Conservation (phyloP, 345 rosid genomes). For the Eutrema japonicum region DNA sequence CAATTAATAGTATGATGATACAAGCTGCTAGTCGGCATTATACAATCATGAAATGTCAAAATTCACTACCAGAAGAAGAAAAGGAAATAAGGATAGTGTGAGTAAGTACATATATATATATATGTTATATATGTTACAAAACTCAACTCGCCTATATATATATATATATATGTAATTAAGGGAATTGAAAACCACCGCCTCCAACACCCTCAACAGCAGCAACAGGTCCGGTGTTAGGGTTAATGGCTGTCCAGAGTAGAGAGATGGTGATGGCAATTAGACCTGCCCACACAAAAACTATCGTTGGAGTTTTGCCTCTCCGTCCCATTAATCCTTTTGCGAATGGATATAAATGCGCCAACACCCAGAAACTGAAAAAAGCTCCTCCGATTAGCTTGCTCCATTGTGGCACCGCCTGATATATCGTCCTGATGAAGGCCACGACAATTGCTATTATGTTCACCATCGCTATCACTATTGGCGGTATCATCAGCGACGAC, state of each 20-base stretch:
- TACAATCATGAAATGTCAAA: slow-evolving; percentile 13
- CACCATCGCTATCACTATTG: slow-evolving; percentile 87
- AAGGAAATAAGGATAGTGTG: not conserved
- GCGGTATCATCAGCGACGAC: slow-evolving; percentile 89
- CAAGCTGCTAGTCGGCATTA: slow-evolving; percentile 5
- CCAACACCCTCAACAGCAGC: slow-evolving; percentile 37
- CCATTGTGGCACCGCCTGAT: slow-evolving; percentile 70
- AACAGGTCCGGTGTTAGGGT: slow-evolving; percentile 48
- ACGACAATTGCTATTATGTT: slow-evolving; percentile 74
- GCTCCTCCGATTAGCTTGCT: slow-evolving; percentile 91
- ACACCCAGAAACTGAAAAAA: slow-evolving; percentile 93
- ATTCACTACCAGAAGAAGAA: not conserved
- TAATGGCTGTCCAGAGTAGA: slow-evolving; percentile 76
- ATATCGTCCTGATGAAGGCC: slow-evolving; percentile 73
- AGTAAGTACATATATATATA: not conserved
- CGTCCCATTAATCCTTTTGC: slow-evolving; percentile 98
- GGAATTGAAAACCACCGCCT: slow-evolving; percentile 67
- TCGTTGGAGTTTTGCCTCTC: slow-evolving; percentile 89
- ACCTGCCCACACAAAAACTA: slow-evolving; percentile 93
- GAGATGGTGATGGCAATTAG: slow-evolving; percentile 88
- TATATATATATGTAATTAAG: slow-evolving; percentile 36
- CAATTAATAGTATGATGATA: not conserved
- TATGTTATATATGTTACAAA: slow-evolving; percentile 19
- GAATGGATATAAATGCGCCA: slow-evolving; percentile 91
- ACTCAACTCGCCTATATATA: slow-evolving; percentile 8